Evolutionary conservation across 2,329 filamentous ascomycete genomes (phyloP), one percentile per base, ranked within the genome.

Genomic region (Sporothrix brasiliensis): DNA sequence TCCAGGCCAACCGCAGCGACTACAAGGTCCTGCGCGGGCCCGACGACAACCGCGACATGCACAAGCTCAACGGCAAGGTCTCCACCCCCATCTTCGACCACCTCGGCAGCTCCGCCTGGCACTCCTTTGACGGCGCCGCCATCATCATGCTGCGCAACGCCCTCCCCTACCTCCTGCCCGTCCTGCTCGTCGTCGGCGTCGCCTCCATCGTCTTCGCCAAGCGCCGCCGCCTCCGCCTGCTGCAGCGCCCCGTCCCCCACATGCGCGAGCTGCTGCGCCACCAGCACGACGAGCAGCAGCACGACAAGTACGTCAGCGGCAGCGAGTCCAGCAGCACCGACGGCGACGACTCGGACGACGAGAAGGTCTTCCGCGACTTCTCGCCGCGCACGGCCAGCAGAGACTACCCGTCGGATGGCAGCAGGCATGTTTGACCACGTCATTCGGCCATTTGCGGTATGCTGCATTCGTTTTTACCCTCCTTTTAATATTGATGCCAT

Each of bases 51-150:
- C 67, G 49, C 39, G 41, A 52, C 39, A 50, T 71, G 65, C 69
- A 71, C 69, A 67, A 68, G 47, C 50, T 71, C 56, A 71, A 71
- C 69, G 69, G 69, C 49, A 49, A 52, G 11, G 69, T 71, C 21
- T 68, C 65, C 24, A 71, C 69, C 1, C 69, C 69, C 30, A 67
- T 71, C 24, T 71, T 71, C 39, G 67, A 71, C 34, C 69, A 71
- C 49, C 66, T 71, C 6, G 69, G 69, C 49, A 68, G 66, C 65
- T 71, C 69, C 13, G 58, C 69, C 19, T 71, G 69, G 69, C 69
- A 71, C 66, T 67, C 69, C 4, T 67, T 68, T 56, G 69, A 70
- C 65, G 63, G 69, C 65, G 65, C 56, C 30, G 50, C 67, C 56
- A 70, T 70, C 47, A 67, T 70, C 63, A 53, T 60, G 39, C 39